Conservation (phyloP, 2,329 filamentous ascomycete species). For the Paramyrothecium roridum region DNA sequence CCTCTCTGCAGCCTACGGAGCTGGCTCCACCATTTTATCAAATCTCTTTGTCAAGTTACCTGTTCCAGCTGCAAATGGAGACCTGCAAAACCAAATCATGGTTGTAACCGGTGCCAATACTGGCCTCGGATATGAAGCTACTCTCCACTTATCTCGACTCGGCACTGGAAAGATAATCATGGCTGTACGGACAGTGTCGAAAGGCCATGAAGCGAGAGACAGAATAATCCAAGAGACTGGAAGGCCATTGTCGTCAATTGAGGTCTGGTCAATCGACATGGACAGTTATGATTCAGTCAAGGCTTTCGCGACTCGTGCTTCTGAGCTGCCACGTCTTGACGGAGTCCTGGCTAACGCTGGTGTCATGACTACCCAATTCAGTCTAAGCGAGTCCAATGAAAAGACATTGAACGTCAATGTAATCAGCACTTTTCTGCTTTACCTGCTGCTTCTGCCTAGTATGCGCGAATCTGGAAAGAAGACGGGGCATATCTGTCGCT, state of each 20-base stretch:
- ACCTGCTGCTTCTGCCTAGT: conserved; percentile 16
- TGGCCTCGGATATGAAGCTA: conserved; percentile 35
- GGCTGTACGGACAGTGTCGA: conserved; percentile 29
- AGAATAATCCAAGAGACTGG: conserved; percentile 19
- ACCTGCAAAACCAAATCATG: conserved; percentile 21
- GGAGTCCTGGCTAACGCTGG: conserved; percentile 40
- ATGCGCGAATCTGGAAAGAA: conserved; percentile 17
- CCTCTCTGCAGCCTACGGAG: conserved; percentile 10
- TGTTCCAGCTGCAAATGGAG: conserved; percentile 10
- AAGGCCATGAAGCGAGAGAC: conserved; percentile 37
- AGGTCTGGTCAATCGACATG: conserved; percentile 49
- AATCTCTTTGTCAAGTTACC: conserved; percentile 17
- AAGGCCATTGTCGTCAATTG: conserved; percentile 17
- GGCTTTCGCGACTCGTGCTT: conserved; percentile 26
- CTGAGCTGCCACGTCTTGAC: conserved; percentile 36
- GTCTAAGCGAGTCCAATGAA: conserved; percentile 42
- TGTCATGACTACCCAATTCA: conserved; percentile 34
- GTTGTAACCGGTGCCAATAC: conserved; percentile 39
- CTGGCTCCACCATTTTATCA: conserved; percentile 7
- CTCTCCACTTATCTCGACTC: conserved; percentile 27
- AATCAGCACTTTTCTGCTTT: conserved; percentile 16
- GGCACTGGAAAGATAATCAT: conserved; percentile 30
- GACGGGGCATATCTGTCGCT: conserved; percentile 8
- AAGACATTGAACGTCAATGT: conserved; percentile 35
- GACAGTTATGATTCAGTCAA: conserved; percentile 39